Conservation (phyloP, 1,284 basidiomycete species). For the Malassezia brasiliensis region DNA sequence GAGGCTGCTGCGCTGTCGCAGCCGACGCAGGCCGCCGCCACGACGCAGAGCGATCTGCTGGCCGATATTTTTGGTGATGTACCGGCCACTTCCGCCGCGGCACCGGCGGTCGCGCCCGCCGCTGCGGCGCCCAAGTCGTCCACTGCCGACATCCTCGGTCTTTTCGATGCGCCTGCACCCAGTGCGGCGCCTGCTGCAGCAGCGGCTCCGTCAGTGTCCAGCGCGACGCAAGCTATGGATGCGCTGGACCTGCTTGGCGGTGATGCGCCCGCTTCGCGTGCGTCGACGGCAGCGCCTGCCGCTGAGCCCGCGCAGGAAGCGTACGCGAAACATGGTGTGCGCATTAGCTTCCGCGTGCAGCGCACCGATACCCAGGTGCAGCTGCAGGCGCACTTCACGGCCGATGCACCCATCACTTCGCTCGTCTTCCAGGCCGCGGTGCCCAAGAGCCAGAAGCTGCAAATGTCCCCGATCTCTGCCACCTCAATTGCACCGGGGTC, state of each 20-base stretch:
- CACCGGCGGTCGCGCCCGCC: not conserved
- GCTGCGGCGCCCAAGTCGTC: constrained; percentile 48
- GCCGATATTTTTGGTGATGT: constrained; percentile 70
- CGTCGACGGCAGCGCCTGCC: constrained; percentile 53
- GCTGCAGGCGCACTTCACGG: constrained; percentile 78
- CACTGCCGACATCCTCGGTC: constrained; percentile 80
- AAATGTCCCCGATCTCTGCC: constrained; percentile 95
- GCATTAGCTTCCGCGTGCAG: constrained; percentile 70
- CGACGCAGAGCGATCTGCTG: constrained; percentile 77
- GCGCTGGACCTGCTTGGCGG: constrained; percentile 57
- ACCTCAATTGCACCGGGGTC: constrained; percentile 65
- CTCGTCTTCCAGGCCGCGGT: constrained; percentile 82
- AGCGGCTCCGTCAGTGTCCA: constrained; percentile 11
- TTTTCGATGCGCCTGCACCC: constrained; percentile 57
- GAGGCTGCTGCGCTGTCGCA: constrained; percentile 10
- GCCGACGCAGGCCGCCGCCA: constrained; percentile 36
- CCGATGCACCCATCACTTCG: constrained; percentile 53
- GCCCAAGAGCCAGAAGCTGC: constrained; percentile 92
- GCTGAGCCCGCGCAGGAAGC: constrained; percentile 61
- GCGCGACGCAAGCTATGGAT: constrained; percentile 11
- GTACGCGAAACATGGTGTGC: constrained; percentile 81
- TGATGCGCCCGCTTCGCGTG: constrained; percentile 48
- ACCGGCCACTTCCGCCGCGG: constrained; percentile 40
- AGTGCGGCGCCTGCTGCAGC: constrained; percentile 37
- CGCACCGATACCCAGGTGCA: constrained; percentile 77